Percentiles rank a stretch among this genome's conserved stretches.
These are phyloP conservation scores for Zoysia pacifica DNA, from an alignment of 176 grass and related monocot genomes.

Conservation along the genomic window DNA sequence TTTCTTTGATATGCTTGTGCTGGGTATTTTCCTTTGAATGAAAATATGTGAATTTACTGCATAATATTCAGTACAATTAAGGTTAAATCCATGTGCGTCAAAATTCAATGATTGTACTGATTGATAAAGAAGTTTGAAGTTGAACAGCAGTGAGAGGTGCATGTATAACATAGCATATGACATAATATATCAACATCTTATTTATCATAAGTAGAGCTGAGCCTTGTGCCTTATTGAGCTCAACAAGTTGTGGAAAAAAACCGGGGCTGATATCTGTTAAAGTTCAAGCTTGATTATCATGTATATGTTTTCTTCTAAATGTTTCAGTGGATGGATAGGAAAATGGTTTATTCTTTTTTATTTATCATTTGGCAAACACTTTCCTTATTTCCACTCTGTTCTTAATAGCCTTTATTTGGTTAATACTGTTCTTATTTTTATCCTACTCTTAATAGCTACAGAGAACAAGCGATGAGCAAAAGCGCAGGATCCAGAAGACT, in stretches of 20 bases:
- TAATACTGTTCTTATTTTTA: slow-evolving; percentile 28
- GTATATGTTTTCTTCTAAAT: slow-evolving; percentile 9
- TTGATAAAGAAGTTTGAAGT: neutral
- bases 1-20: slow-evolving; percentile 4
- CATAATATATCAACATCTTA: slow-evolving; percentile 15
- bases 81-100: neutral
- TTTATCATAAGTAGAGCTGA: neutral
- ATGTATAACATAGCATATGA: neutral
- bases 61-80: slow-evolving; percentile 9
- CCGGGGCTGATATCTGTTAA: neutral
- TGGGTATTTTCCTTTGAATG: slow-evolving; percentile 13
- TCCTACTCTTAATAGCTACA: slow-evolving; percentile 64
- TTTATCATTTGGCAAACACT: too few species aligned
- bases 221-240: slow-evolving; percentile 7
- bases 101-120: neutral
- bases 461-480: slow-evolving; percentile 76
- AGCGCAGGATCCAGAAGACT: slow-evolving; percentile 80
- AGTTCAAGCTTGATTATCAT: neutral
- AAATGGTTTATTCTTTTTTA: neutral
- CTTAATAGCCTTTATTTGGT: neutral
- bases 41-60: slow-evolving; percentile 6
- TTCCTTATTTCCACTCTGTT: neutral
- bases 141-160: neutral
- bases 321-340: slow-evolving; percentile 16
- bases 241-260: neutral